A percentile compares a stretch with the other conserved stretches of the same genome.
Conservation (phyloP, 768 basidiomycete species). For the Rhodotorula taiwanensis region DNA sequence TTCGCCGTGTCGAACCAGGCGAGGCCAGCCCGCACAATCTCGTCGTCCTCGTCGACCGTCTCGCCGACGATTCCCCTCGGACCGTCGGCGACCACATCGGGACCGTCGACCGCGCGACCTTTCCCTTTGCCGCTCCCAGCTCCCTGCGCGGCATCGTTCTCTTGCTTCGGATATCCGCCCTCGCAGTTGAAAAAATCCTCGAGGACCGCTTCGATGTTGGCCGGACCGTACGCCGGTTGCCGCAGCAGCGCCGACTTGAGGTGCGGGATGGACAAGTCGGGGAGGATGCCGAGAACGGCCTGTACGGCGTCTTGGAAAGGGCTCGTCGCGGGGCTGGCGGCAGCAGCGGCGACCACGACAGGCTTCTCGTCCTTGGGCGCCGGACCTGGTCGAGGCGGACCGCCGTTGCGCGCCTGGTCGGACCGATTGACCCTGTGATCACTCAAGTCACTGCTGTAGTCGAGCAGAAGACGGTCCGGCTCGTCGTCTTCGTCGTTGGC, state of each 20-base stretch:
- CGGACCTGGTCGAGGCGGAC: too few species aligned
- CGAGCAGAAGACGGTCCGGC: too few species aligned
- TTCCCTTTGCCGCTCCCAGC: neutral
- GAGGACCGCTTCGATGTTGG: conserved; percentile 23
- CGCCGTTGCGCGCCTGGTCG: too few species aligned
- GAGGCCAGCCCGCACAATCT: neutral
- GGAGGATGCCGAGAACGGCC: conserved; percentile 22
- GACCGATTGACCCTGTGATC: too few species aligned
- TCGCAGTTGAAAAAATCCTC: conserved; percentile 9
- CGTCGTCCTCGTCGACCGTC: conserved; percentile 1
- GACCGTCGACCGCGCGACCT: too few species aligned
- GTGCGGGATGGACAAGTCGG: conserved; percentile 16
- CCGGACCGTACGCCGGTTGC: neutral
- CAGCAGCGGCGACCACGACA: too few species aligned
- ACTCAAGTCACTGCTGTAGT: too few species aligned
- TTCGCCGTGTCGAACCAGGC: neutral
- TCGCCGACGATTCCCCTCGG: neutral
- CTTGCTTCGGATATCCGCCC: conserved; percentile 10
- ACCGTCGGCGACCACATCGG: neutral
- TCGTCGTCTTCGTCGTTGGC: too few species aligned
- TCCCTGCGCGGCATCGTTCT: neutral
- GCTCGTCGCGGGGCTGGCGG: neutral
- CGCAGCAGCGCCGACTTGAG: conserved; percentile 4
- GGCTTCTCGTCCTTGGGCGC: too few species aligned
- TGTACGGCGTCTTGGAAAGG: neutral